Percentiles rank a stretch among this genome's conserved stretches.
phyloP scores from a whole-genome alignment of 352 stramenopile species.

The Pythium sp. region DNA sequence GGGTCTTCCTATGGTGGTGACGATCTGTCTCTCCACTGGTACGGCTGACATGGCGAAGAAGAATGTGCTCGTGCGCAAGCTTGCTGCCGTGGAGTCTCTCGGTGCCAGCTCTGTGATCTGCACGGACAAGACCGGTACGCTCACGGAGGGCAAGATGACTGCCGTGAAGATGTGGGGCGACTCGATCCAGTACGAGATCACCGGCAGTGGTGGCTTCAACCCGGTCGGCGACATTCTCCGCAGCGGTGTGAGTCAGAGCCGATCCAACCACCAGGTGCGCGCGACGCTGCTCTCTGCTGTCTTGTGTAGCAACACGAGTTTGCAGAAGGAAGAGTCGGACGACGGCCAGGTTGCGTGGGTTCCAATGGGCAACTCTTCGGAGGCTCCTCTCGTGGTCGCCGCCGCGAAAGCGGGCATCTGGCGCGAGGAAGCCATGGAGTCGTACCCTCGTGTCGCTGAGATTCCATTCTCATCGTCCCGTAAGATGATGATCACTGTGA shows the following conservation, averaged over 20 bases:
- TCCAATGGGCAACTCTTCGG: slow-evolving; percentile 67
- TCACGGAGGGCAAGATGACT: slow-evolving; percentile 88
- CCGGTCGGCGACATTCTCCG: slow-evolving; percentile 52
- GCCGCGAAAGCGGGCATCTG: slow-evolving; percentile 62
- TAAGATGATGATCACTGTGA: slow-evolving; percentile 92
- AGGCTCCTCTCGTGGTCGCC: slow-evolving; percentile 61
- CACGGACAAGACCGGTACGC: slow-evolving; percentile 93
- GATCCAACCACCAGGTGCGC: slow-evolving; percentile 36
- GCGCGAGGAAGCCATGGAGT: slow-evolving; percentile 40
- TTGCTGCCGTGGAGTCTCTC: slow-evolving; percentile 77
- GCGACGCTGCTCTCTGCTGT: slow-evolving; percentile 53
- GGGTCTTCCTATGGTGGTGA: slow-evolving; percentile 76
- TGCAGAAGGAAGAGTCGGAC: slow-evolving; percentile 52
- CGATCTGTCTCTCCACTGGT: slow-evolving; percentile 67
- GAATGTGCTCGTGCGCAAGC: slow-evolving; percentile 82
- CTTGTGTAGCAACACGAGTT: slow-evolving; percentile 68
- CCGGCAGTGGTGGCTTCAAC: slow-evolving; percentile 41
- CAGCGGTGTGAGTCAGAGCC: slow-evolving; percentile 40
- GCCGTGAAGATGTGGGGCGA: slow-evolving; percentile 76
- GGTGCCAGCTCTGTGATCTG: slow-evolving; percentile 91
- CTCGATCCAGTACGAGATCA: slow-evolving; percentile 48
- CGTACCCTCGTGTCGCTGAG: slow-evolving; percentile 74
- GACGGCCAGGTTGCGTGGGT: slow-evolving; percentile 37
- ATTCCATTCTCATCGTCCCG: slow-evolving; percentile 92
- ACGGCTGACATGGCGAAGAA: slow-evolving; percentile 80